Percentiles rank a stretch among this genome's conserved stretches.
Evolutionary conservation across 2,329 filamentous ascomycete species (phyloP).

Genomic region (Pseudogymnoascus sp.): DNA sequence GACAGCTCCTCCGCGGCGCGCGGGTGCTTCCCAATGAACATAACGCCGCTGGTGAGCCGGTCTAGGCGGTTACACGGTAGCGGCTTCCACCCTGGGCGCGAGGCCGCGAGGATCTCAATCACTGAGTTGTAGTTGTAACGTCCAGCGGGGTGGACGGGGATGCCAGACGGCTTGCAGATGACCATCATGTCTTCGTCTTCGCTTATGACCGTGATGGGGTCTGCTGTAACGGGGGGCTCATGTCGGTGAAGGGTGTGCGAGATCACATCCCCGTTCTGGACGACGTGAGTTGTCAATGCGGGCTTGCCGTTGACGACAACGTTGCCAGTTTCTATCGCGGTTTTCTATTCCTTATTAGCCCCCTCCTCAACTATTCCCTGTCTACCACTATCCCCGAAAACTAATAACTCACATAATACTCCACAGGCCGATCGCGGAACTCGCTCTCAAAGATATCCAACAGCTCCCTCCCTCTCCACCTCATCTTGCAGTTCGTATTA

Average conservation of each 20-base stretch:
- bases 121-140: constrained; percentile 95
- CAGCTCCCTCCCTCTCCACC: constrained; percentile 76
- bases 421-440: constrained; percentile 77
- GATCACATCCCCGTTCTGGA: constrained; percentile 85
- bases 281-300: constrained; percentile 55
- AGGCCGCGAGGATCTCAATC: constrained; percentile 83
- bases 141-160: constrained; percentile 91
- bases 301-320: constrained; percentile 73
- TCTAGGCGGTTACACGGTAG: constrained; percentile 88
- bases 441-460: constrained; percentile 86
- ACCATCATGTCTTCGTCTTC: constrained; percentile 92
- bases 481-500: constrained; percentile 88
- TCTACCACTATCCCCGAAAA: not conserved
- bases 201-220: constrained; percentile 73
- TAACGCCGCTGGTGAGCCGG: constrained; percentile 86
- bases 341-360: constrained; percentile 39
- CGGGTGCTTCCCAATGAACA: constrained; percentile 90
- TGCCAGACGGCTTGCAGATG: constrained; percentile 91
- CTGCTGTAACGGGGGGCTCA: constrained; percentile 82
- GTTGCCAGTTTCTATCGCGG: constrained; percentile 70
- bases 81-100: constrained; percentile 51
- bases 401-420: constrained; percentile 67
- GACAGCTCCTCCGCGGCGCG: constrained; percentile 71
- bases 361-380: not conserved
- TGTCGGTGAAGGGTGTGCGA: constrained; percentile 92